Conservation (phyloP, 768 basidiomycete species). For the Crepidotus variabilis region DNA sequence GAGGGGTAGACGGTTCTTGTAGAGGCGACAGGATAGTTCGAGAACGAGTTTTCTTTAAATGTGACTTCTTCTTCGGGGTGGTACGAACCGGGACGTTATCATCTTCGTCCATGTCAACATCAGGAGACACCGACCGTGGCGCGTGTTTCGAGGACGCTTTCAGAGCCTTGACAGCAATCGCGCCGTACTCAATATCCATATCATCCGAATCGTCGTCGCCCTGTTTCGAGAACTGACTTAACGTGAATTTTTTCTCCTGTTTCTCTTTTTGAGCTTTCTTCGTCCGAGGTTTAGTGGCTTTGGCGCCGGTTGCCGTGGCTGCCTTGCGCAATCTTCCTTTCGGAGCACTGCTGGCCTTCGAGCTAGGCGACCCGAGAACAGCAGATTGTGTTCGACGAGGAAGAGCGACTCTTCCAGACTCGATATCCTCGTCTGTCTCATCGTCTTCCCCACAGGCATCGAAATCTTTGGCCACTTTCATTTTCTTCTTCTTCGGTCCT, state of each 20-base stretch:
- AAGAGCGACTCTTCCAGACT: constrained; percentile 43
- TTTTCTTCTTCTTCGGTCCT: constrained; percentile 41
- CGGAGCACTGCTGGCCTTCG: constrained; percentile 14
- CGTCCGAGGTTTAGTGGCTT: constrained; percentile 23
- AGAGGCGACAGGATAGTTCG: constrained; percentile 5
- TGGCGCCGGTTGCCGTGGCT: constrained; percentile 31
- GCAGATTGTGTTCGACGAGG: constrained; percentile 53
- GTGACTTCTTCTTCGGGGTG: background rate
- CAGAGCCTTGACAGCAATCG: constrained; percentile 14
- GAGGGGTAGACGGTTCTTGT: constrained; percentile 6
- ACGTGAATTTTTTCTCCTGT: constrained; percentile 20
- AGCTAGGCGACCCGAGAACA: constrained; percentile 23
- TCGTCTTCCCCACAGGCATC: constrained; percentile 59
- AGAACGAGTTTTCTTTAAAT: background rate
- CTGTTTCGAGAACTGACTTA: constrained; percentile 40
- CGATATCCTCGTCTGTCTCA: constrained; percentile 65
- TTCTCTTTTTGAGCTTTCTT: constrained; percentile 20
- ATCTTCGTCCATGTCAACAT: background rate
- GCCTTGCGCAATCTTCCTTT: constrained; percentile 40
- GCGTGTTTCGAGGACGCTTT: constrained; percentile 8
- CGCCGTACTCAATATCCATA: constrained; percentile 47
- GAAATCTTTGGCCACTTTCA: constrained; percentile 41
- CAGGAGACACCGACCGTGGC: background rate
- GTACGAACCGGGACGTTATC: background rate
- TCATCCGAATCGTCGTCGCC: constrained; percentile 54